Evolutionary conservation across 495 filamentous ascomycete species (phyloP), one percentile per base, ranked within the genome.

Genomic region (Penicillium samsonianum): DNA sequence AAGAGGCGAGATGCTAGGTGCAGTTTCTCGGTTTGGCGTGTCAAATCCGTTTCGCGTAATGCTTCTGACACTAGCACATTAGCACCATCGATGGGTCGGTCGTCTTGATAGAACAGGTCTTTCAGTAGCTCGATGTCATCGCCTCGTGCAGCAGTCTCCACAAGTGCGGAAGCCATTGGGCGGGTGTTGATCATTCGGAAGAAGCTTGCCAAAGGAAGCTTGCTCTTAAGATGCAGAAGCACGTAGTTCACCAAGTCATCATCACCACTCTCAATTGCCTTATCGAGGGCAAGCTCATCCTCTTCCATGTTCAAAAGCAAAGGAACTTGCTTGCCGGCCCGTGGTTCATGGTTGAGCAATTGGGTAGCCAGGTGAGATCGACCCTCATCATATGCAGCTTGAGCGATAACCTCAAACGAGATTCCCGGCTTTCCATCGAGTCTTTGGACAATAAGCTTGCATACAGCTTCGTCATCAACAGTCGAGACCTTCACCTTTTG

Each of bases 91-190:
- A 91, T 75, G 0, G 91, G 88, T 7, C 92, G 88, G 71, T 98
- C 94, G 64, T 98, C 95, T 75, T 98, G 94, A 65, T 98, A 98
- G 74, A 93, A 98, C 23, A 98, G 80, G 69, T 98, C 94, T 67
- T 97, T 98, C 11, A 97, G 83, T 10, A 98, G 70, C 19, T 95
- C 88, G 4, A 79, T 81, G 64, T 97, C 94, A 48, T 90, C 85
- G 22, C 81, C 82, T 45, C 78, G 76, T 2, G 94, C 93, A 0
- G 86, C 87, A 2, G 91, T 84, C 67, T 98, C 94, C 30, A 98
- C 89, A 16, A 98, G 81, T 1, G 94, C 90, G 3, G 90, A 91
- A 20, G 94, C 94, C 49, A 89, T 82, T 1, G 95, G 93, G 6
- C 93, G 87, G 58, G 78, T 85, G 69, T 90, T 96, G 70, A 98